A percentile compares a stretch with the other conserved stretches of the same genome.
Evolutionary conservation across 2,329 filamentous ascomycete genomes (phyloP).

Genomic region (Clonostachys solani): DNA sequence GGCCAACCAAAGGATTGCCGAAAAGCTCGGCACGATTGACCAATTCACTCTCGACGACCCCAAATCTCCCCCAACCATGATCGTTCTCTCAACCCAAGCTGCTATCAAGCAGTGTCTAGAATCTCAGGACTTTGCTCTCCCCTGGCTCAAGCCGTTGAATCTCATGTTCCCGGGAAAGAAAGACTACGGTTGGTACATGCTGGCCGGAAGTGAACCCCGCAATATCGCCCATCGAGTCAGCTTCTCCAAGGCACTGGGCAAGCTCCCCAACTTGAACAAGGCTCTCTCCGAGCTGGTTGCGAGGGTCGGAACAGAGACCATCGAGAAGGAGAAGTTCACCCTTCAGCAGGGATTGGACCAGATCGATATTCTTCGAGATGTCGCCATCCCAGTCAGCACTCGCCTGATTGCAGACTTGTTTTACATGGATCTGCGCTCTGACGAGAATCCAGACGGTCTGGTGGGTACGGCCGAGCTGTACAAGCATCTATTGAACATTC

Average conservation of each 20-base stretch:
- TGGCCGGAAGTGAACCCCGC: conserved; percentile 23
- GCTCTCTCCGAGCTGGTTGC: conserved; percentile 24
- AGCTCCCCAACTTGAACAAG: conserved; percentile 21
- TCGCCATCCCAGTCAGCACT: conserved; percentile 55
- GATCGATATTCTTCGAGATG: conserved; percentile 40
- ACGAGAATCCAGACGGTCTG: conserved; percentile 45
- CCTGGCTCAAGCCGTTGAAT: conserved; percentile 24
- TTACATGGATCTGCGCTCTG: conserved; percentile 52
- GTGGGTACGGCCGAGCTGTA: conserved; percentile 35
- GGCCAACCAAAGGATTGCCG: conserved; percentile 30
- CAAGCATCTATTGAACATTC: conserved; percentile 33
- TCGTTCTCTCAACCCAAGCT: conserved; percentile 15
- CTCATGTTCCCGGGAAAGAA: conserved; percentile 27
- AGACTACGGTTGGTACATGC: conserved; percentile 31
- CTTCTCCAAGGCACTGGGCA: conserved; percentile 22
- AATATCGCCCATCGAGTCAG: conserved; percentile 23
- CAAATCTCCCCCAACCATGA: conserved; percentile 20
- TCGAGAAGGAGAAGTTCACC: conserved; percentile 29
- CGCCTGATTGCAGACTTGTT: conserved; percentile 52
- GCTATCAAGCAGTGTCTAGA: conserved; percentile 25
- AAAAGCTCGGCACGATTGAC: conserved; percentile 26
- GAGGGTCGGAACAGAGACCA: conserved; percentile 28
- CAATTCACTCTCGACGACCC: conserved; percentile 27
- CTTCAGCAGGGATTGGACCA: conserved; percentile 29
- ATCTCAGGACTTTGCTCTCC: conserved; percentile 22